Evolutionary conservation across 306 rosid genomes (phyloP), one percentile per base, ranked within the genome.

Genomic region (Pachyrhizus erosus): DNA sequence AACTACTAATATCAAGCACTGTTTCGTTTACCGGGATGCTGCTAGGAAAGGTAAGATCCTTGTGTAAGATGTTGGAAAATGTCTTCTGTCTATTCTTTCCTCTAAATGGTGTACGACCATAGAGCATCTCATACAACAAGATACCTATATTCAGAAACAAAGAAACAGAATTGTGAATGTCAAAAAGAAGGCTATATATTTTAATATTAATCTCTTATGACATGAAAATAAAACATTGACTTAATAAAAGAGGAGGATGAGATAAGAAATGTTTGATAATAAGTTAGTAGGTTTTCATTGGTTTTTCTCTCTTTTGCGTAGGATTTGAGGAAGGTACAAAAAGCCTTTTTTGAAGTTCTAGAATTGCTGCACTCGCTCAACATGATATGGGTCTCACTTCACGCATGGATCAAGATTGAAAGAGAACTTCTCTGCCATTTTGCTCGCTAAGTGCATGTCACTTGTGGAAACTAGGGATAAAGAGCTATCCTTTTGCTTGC

Each of bases 31-130:
- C 99, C 92, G 90, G 90, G 79, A 93, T 90, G 82, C 99, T 93
- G 85, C 97, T 86, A 31, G 99, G 97, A 70, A 96, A 96, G 83
- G 99, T 96, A 34, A 96, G 96, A 80, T 96, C 98, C 88, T 96
- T 96, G 90, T 88, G 88, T 77, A 96, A 88, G 85, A 96, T 88
- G 78, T 96, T 96, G 79, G 97, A 78, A 78, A 93, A 96, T 77
- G 99, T 93, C 85, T 87, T 92, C 86, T 91, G 93, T 80, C 99
- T 93, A 46, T 93, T 91, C 88, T 92, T 96, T 9, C 99, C 99
- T 80, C 98, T 85, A 73, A 96, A 96, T 45, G 99, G 99, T 13
- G 99, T 96, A 15, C 97, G 98, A 2, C 99, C 98, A 37, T 93
- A 96, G 23, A 96, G 92, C 99, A 96, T 92, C 87, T 96, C 99